These are phyloP conservation scores for Alternaria solani DNA, from an alignment of 2,329 filamentous ascomycete genomes.

Conservation along the genomic window DNA sequence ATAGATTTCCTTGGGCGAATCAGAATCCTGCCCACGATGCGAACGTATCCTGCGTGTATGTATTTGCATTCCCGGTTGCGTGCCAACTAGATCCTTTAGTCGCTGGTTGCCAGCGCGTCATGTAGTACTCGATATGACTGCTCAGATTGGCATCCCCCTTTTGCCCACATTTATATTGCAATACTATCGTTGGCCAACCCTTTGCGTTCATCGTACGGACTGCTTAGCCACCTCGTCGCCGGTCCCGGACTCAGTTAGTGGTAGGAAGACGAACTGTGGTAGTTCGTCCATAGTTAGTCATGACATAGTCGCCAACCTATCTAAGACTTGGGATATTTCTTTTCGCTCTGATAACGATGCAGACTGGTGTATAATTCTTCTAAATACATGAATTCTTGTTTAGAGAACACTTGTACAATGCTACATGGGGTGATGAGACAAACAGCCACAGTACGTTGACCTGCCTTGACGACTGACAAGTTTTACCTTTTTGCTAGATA, in stretches of 20 bases:
- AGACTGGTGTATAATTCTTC: neutral
- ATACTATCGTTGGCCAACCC: neutral
- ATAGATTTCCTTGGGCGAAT: neutral
- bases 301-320: neutral
- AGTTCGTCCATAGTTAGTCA: neutral
- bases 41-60: neutral
- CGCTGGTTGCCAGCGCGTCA: neutral
- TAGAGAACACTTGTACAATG: neutral
- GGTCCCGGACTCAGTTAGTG: neutral
- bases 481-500: neutral
- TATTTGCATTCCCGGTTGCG: neutral
- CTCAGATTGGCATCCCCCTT: neutral
- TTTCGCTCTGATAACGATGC: no score
- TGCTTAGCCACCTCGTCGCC: neutral
- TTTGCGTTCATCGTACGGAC: neutral
- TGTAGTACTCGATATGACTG: neutral
- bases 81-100: neutral
- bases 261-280: neutral
- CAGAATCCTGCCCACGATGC: neutral
- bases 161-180: neutral
- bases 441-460: neutral
- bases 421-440: neutral
- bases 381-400: neutral
- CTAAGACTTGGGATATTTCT: neutral
- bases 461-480: neutral